Conservation (phyloP, 2,329 filamentous ascomycete species). For the Colletotrichum coccodes region DNA sequence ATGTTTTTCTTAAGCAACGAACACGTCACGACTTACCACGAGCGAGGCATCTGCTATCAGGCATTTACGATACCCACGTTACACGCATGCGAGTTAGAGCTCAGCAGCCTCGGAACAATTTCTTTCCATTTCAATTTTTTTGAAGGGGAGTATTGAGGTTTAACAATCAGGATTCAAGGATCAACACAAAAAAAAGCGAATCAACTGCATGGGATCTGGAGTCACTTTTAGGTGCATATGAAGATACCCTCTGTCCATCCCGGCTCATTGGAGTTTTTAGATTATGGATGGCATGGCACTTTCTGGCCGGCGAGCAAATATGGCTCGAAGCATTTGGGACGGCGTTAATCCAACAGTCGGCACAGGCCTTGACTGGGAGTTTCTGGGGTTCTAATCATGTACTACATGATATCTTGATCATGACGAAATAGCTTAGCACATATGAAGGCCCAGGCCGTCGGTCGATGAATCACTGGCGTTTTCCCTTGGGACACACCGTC, state of each 20-base stretch:
- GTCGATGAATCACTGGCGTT: neutral
- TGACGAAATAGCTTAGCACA: conserved; percentile 1
- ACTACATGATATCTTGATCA: conserved; percentile 3
- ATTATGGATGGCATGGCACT: neutral
- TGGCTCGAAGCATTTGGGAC: neutral
- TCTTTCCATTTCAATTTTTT: neutral
- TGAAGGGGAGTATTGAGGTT: neutral
- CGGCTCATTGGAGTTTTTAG: conserved; percentile 7
- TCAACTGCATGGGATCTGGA: neutral
- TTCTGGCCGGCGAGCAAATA: neutral
- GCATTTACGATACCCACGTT: conserved; percentile 36
- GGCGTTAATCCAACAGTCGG: conserved; percentile 3
- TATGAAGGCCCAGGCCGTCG: neutral
- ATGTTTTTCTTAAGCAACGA: neutral
- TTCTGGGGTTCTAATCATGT: neutral
- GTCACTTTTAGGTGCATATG: conserved; percentile 28
- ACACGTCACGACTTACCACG: neutral
- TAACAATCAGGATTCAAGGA: neutral
- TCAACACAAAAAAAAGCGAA: neutral
- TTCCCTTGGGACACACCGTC: neutral
- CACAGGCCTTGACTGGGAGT: neutral
- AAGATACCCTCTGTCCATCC: neutral
- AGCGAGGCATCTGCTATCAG: conserved; percentile 35
- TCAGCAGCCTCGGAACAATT: neutral
- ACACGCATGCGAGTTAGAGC: conserved; percentile 17